Conservation (phyloP, 2,329 filamentous ascomycete genomes). For the Fusarium nelsonii region DNA sequence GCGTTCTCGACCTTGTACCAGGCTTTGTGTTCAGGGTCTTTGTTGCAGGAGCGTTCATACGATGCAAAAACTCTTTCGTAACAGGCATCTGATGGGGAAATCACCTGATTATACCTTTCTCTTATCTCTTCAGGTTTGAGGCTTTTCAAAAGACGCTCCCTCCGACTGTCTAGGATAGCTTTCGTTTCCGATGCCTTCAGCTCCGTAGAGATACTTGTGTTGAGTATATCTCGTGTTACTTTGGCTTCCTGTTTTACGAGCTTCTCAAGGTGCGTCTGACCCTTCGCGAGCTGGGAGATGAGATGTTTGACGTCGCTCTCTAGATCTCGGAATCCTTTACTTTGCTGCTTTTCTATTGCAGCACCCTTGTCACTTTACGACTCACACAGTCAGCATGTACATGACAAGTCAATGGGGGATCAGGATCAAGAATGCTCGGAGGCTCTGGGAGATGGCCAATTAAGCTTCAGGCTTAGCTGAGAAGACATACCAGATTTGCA, state of each 20-base stretch:
- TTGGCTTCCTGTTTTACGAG: background rate
- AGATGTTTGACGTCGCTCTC: background rate
- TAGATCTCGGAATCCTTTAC: background rate
- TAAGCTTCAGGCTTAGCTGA: too few relatives aligned
- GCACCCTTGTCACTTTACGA: accelerated
- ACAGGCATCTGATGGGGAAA: background rate
- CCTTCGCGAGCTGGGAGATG: background rate
- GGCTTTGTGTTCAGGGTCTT: background rate
- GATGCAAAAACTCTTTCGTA: constrained; percentile 5
- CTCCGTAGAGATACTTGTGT: background rate
- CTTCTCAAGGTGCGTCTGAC: accelerated
- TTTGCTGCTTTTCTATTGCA: background rate
- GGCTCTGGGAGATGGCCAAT: too few relatives aligned
- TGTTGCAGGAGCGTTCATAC: background rate
- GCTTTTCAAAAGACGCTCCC: background rate
- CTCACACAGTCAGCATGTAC: accelerated
- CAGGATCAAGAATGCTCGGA: too few relatives aligned
- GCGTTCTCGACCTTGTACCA: accelerated
- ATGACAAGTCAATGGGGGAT: accelerated
- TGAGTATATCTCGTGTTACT: background rate
- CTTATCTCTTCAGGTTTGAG: background rate
- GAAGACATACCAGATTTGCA: background rate
- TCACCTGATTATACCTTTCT: background rate
- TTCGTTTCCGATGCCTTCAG: accelerated
- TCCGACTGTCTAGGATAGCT: background rate